phyloP scores from a whole-genome alignment of 139 green algal genomes.

The Penium margaritaceum region DNA sequence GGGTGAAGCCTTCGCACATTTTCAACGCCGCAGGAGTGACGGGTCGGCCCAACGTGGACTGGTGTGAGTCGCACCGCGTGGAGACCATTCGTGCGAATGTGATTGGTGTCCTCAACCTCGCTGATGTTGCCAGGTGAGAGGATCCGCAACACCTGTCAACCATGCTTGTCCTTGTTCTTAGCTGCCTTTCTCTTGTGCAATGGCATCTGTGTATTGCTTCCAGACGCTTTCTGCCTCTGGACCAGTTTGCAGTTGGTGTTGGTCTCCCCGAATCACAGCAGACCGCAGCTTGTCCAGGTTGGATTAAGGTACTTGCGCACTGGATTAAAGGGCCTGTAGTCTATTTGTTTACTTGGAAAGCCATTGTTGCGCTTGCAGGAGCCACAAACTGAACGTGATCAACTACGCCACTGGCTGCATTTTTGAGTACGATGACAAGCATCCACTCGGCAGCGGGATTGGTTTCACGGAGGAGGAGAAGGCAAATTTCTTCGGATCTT shows the following conservation, averaged over 20 bases:
- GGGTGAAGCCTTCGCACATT: slow-evolving; percentile 88
- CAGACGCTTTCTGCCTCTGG: too few species aligned
- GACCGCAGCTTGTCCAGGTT: too few species aligned
- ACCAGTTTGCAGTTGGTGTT: too few species aligned
- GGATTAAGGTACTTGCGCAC: too few species aligned
- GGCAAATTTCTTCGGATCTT: slow-evolving; percentile 93
- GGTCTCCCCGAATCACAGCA: too few species aligned
- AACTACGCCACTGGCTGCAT: slow-evolving; percentile 96
- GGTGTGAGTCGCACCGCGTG: slow-evolving; percentile 93
- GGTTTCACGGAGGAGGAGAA: slow-evolving; percentile 89
- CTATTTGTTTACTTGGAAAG: background rate
- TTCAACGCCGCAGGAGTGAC: slow-evolving; percentile 89
- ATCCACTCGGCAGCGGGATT: slow-evolving; percentile 59
- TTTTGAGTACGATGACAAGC: slow-evolving; percentile 86
- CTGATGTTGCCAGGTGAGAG: slow-evolving; percentile 49
- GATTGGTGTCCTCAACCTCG: slow-evolving; percentile 84
- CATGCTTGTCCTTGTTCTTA: too few species aligned
- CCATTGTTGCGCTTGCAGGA: slow-evolving; percentile 22
- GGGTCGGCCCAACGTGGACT: slow-evolving; percentile 93
- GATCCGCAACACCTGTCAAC: too few species aligned
- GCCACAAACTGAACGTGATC: slow-evolving; percentile 75
- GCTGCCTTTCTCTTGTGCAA: too few species aligned
- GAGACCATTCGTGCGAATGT: slow-evolving; percentile 92
- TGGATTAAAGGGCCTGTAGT: too few species aligned
- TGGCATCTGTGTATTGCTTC: too few species aligned